Evolutionary conservation across 1,284 basidiomycete genomes (phyloP), one percentile per base, ranked within the genome.

Genomic region (Schizopora paradoxa): DNA sequence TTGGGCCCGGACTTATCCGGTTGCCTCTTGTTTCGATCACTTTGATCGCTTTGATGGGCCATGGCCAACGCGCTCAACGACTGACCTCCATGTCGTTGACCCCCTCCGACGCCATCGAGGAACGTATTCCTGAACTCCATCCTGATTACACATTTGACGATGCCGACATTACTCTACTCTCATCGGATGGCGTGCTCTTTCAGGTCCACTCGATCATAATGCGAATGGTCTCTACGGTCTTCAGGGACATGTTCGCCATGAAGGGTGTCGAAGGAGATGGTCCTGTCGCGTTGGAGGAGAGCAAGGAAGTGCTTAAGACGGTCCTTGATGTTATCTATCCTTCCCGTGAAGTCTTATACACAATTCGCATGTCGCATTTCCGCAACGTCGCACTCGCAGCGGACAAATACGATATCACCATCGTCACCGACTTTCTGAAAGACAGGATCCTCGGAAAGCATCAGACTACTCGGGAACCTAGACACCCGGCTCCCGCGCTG

Each of bases 211-310:
- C 75, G 0, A 73, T 66, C 58, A 76, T 72, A 1, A 66, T 83
- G 33, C 75, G 73, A 54, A 78, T 72, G n/a, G 77, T 78, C 0
- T 82, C 79, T 2, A 71, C 73, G 21, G 81, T 79, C 71, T 79
- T 79, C 57, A 67, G 71, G 10, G 60, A 72, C 6, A 76, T 81
- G 65, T 76, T 80, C 57, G 68, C 69, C n/a, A 63, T 82, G 1
- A 72, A 74, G 5, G 23, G 46, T 35, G 57, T 58, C 54, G 44
- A 57, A 44, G 45, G 52, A 32, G 43, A 47, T 11, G 45, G 38
- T 5, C 48, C 48, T 6, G 43, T 50, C 18, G 25, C n/a, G 2
- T 4, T 47, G 5, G 31, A 46, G 10, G 49, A 51, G 27, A 23
- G 35, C 2, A 32, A 11, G 6, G 22, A 42, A 10, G 27, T 39